Base-by-base conservation (phyloP, 2,329 filamentous ascomycete species). In the Penicillium sp. region DNA sequence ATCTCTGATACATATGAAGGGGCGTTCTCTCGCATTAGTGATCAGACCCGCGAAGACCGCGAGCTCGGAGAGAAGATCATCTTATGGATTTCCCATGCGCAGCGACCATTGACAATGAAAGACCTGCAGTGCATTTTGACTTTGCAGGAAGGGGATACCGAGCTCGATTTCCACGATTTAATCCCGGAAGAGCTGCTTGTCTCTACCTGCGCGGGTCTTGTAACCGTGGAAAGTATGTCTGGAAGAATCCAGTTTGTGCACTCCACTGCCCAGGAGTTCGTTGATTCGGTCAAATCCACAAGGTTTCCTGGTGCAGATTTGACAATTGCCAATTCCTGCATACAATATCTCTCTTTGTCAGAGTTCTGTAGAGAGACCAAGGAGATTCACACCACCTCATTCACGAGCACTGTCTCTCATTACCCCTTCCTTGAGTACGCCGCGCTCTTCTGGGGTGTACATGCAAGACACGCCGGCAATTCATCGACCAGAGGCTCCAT, bases 401-500 rank as follows among this genome's bases (percentile, higher is more conserved):
- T 48, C 10, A 22, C 24, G 3, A 40, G 21, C 5, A 48, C 22
- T 18, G 38, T 48, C 4, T 14, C 38, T 11, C 40, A 31, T 3
- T 48, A 41, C 38, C 46, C 46, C 21, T 48, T 48, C 11, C 46
- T 48, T 10, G 38, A 42, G 29, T 48, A 48, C 21, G 46, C 46
- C 6, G 46, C 46, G 8, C 46, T 48, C 31, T 18, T 31, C 10
- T 48, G 46, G 46, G 46, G 46, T 2, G 16, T 48, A n/a, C 46
- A 48, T 40, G 46, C 46, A 21, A 27, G 39, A 42, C 16, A 22
- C n/a, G 24, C 36, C 11, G 38, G 42, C 4, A 18, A 14, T 4
- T 1, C 11, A 3, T 7, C 22, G 11, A 11, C 27, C 9, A 34
- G 32, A 14, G 11, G n/a, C 5, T 22, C 24, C 1, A 9, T 48